These are phyloP conservation scores for Beauveria varroae DNA, from an alignment of 2,329 filamentous ascomycete genomes.

Conservation along the genomic window DNA sequence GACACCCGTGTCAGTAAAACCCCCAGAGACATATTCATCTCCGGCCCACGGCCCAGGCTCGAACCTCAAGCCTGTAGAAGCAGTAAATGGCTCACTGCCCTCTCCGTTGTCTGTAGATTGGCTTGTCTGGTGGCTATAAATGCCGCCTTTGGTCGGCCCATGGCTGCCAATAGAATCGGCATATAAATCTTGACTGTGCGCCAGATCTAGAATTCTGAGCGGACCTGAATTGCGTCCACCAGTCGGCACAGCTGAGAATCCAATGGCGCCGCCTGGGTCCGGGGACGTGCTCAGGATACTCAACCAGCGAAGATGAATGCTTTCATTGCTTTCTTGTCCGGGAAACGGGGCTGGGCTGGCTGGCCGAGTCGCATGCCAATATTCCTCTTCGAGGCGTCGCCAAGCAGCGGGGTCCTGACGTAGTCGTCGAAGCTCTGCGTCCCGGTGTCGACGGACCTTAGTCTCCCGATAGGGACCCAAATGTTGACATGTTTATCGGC, in stretches of 20 bases:
- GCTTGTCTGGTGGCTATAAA: neutral
- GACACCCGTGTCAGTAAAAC: slow-evolving; percentile 15
- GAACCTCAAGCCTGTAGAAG: slow-evolving; percentile 12
- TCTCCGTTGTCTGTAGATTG: neutral
- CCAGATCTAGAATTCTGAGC: no score
- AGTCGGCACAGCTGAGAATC: neutral
- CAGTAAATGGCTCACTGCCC: neutral
- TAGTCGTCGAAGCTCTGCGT: slow-evolving; percentile 27
- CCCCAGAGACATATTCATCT: slow-evolving; percentile 18
- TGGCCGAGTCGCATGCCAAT: slow-evolving; percentile 20
- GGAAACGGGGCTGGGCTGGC: slow-evolving; percentile 23
- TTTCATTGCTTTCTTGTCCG: slow-evolving; percentile 15
- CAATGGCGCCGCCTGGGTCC: neutral
- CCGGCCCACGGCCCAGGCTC: slow-evolving; percentile 28
- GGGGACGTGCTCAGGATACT: slow-evolving; percentile 19
- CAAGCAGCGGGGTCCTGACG: slow-evolving; percentile 20
- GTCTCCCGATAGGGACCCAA: slow-evolving; percentile 33
- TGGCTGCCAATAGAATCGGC: neutral
- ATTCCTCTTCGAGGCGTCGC: slow-evolving; percentile 21
- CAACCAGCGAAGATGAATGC: slow-evolving; percentile 24
- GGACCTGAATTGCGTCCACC: neutral
- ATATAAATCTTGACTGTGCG: neutral
- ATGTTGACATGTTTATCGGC: slow-evolving; percentile 24
- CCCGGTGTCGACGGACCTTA: slow-evolving; percentile 32
- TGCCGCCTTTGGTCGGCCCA: neutral